Base-by-base conservation (phyloP, 2,329 filamentous ascomycete genomes). In the Nannizzia gypsea region DNA sequence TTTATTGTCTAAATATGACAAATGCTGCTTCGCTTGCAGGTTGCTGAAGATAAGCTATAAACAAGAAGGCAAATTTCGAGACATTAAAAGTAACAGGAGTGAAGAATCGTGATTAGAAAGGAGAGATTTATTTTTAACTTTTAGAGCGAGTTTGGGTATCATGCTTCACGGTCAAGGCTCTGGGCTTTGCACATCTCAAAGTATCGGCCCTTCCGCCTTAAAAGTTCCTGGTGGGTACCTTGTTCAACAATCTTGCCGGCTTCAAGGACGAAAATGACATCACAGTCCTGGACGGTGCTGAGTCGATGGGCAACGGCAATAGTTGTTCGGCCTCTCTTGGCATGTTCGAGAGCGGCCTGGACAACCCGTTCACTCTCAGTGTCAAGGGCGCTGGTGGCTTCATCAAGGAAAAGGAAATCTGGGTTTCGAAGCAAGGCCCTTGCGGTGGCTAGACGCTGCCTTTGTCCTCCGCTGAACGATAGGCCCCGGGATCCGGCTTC, bases 281-380 rank as follows among this genome's bases (percentile, higher is more conserved):
- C 0, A 90, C 90, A 66, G 70, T 90, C 84, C 71, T 83, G 87
- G 74, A 96, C 91, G 6, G 90, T 95, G 0, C 87, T 91, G 3
- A 96, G 80, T 65, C 90, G 83, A 75, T 96, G 90, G 31, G 90
- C 90, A 69, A 96, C 95, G 2, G 88, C 87, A 66, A 95, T 92
- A 1, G 89, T 95, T 0, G 90, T 95, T 56, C 90, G 81, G 11
- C 89, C 89, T 62, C 84, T 79, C 1, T 88, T 80, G n/a, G 89
- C 64, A 20, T 60, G 61, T 44, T 69, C 68, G 50, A 72, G 60
- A 1, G 71, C 70, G 36, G 63, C 64, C 55, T 71, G 68, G 15
- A 72, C 70, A 11, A 71, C 58, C 6, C 64, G 63, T 57, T 75
- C 73, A 6, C 69, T 72, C 58, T 72, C 66, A 1, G 72, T 72